A percentile compares a stretch with the other conserved stretches of the same genome.
These are phyloP conservation scores for Xylariales sp. DNA, from an alignment of 2,329 filamentous ascomycete species.

Conservation along the genomic window DNA sequence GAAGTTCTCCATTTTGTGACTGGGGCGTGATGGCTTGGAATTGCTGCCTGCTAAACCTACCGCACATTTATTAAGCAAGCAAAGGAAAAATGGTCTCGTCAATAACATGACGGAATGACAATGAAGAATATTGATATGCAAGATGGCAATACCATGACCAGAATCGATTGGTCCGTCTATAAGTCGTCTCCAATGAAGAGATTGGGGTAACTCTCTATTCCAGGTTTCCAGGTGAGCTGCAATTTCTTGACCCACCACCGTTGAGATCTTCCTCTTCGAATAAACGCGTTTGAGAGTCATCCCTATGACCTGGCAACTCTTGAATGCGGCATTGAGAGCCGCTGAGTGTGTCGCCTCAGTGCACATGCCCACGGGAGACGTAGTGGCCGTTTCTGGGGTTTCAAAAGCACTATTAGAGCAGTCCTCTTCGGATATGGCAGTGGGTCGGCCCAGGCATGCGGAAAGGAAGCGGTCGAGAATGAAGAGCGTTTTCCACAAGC, in stretches of 20 bases:
- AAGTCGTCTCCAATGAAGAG: conserved; percentile 64
- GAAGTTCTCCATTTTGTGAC: conserved; percentile 57
- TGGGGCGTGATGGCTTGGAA: conserved; percentile 47
- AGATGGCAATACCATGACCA: conserved; percentile 67
- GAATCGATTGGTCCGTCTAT: conserved; percentile 54
- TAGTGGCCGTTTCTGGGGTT: conserved; percentile 16
- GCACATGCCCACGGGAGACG: conserved; percentile 30
- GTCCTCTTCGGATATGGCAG: conserved; percentile 70
- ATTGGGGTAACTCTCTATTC: conserved; percentile 60
- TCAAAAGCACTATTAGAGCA: conserved; percentile 64
- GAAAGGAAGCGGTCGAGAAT: conserved; percentile 73
- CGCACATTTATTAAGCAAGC: conserved; percentile 60
- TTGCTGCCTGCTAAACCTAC: conserved; percentile 48
- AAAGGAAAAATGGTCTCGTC: conserved; percentile 72
- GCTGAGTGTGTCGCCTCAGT: conserved; percentile 47
- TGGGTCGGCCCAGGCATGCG: conserved; percentile 70
- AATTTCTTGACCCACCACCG: conserved; percentile 67
- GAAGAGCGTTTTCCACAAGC: conserved; percentile 73
- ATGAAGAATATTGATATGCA: conserved; percentile 72
- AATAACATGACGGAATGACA: conserved; percentile 72
- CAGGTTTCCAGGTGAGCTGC: conserved; percentile 64
- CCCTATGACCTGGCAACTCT: conserved; percentile 68
- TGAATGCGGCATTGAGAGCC: conserved; percentile 65
- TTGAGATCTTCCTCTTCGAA: conserved; percentile 68
- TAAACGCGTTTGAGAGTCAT: conserved; percentile 70